Evolutionary conservation across 2,329 filamentous ascomycete genomes (phyloP).

Genomic region (Aspergillus niger): DNA sequence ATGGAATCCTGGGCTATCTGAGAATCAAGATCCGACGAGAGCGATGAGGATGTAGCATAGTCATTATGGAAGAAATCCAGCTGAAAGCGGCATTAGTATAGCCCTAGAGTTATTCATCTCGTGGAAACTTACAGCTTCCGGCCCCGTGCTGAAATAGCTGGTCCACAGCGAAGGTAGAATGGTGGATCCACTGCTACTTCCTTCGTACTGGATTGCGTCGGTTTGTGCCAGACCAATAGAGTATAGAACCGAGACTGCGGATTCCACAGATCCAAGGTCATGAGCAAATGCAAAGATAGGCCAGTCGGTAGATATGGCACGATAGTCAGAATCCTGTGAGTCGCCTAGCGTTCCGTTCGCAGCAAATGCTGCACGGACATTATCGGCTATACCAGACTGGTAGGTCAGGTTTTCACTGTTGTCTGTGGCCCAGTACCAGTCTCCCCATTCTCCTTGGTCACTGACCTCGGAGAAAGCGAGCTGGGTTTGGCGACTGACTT

Average conservation of each 20-base stretch:
- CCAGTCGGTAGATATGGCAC: slow-evolving; percentile 52
- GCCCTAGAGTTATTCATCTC: too few species aligned
- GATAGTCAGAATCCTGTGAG: slow-evolving; percentile 52
- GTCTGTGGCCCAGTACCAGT: slow-evolving; percentile 57
- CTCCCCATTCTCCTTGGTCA: slow-evolving; percentile 56
- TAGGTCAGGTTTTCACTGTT: slow-evolving; percentile 44
- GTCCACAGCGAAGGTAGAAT: slow-evolving; percentile 53
- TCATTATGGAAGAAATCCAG: slow-evolving; percentile 54
- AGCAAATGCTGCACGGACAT: slow-evolving; percentile 52
- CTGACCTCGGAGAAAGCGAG: slow-evolving; percentile 50
- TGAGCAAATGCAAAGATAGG: slow-evolving; percentile 58
- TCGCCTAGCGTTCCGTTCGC: slow-evolving; percentile 48
- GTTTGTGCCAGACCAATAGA: slow-evolving; percentile 54
- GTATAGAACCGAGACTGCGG: slow-evolving; percentile 47
- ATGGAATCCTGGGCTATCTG: slow-evolving; percentile 48
- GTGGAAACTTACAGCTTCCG: slow-evolving; percentile 32
- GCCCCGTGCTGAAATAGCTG: slow-evolving; percentile 49
- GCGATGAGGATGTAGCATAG: slow-evolving; percentile 36
- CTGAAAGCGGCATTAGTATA: slow-evolving; percentile 17
- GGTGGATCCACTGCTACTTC: slow-evolving; percentile 38
- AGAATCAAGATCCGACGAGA: slow-evolving; percentile 45
- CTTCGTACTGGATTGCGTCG: slow-evolving; percentile 53
- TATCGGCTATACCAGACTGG: slow-evolving; percentile 50
- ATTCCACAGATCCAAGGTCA: slow-evolving; percentile 50
- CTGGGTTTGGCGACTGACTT: slow-evolving; percentile 52